Conservation (phyloP, 352 stramenopile genomes). For the Pythium periplocum region DNA sequence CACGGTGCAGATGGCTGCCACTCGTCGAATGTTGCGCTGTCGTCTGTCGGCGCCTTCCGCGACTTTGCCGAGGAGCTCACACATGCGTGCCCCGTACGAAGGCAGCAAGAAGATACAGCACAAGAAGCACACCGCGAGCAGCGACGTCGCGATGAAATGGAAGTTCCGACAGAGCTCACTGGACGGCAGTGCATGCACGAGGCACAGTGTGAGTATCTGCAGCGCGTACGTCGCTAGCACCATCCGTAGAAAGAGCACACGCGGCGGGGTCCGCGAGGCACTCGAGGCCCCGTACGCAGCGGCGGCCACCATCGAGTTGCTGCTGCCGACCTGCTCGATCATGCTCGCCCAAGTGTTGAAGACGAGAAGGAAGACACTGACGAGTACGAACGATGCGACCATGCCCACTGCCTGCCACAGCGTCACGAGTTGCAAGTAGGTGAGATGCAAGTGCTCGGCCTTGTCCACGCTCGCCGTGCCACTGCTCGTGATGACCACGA, state of each 20-base stretch:
- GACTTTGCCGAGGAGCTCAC: conserved; percentile 45
- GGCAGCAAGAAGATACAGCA: conserved; percentile 46
- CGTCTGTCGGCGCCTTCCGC: conserved; percentile 38
- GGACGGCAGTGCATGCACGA: conserved; percentile 23
- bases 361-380: conserved; percentile 48
- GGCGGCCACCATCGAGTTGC: conserved; percentile 4
- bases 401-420: conserved; percentile 48
- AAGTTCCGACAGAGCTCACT: conserved; percentile 31
- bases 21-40: conserved; percentile 55
- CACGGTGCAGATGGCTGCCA: conserved; percentile 43
- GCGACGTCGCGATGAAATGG: conserved; percentile 35
- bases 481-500: conserved; percentile 30
- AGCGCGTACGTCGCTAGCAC: conserved; percentile 41
- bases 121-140: conserved; percentile 45
- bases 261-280: conserved; percentile 24
- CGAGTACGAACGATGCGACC: conserved; percentile 34
- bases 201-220: conserved; percentile 39
- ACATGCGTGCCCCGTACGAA: conserved; percentile 50
- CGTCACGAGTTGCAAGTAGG: conserved; percentile 54
- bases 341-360: conserved; percentile 67
- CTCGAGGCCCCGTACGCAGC: not conserved
- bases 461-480: conserved; percentile 21
- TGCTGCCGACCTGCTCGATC: conserved; percentile 45
- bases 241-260: conserved; percentile 50
- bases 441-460: conserved; percentile 42